A percentile compares a stretch with the other conserved stretches of the same genome.
These are phyloP conservation scores for Penicillium sp. DNA, from an alignment of 2,329 filamentous ascomycete species.

Conservation along the genomic window DNA sequence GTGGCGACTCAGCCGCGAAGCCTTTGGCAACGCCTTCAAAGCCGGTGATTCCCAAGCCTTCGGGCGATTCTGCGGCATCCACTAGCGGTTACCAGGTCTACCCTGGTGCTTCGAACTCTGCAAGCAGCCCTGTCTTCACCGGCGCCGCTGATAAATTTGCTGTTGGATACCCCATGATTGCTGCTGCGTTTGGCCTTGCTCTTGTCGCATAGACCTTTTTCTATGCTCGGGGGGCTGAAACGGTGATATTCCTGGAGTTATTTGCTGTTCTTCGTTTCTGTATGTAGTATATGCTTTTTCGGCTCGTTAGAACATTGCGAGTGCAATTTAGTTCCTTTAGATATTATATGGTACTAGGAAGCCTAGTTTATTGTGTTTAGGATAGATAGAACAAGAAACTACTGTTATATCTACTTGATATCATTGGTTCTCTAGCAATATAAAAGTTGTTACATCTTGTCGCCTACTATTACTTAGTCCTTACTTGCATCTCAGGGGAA, in stretches of 20 bases:
- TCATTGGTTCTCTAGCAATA: too few species aligned
- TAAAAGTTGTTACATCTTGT: too few species aligned
- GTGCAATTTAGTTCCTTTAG: not conserved
- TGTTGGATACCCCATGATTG: constrained; percentile 12
- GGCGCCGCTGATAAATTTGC: constrained; percentile 21
- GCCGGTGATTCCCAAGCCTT: constrained; percentile 2
- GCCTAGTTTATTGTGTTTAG: too few species aligned
- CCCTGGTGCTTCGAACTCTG: constrained; percentile 10
- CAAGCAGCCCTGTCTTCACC: constrained; percentile 23
- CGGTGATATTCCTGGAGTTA: not conserved
- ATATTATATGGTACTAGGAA: not conserved
- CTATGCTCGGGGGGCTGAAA: not conserved
- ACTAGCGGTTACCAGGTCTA: not conserved
- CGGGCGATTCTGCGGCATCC: not conserved
- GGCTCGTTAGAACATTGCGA: not conserved
- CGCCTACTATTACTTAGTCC: too few species aligned
- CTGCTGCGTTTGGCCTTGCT: constrained; percentile 16
- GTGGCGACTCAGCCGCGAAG: not conserved
- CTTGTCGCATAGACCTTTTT: constrained; percentile 1
- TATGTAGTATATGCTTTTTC: not conserved
- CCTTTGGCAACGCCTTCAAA: not conserved
- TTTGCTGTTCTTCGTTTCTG: not conserved
- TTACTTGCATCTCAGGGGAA: too few species aligned
- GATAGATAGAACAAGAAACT: too few species aligned
- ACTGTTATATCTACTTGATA: too few species aligned